phyloP scores from a whole-genome alignment of 305 asterid species.

The Ajuga reptans region DNA sequence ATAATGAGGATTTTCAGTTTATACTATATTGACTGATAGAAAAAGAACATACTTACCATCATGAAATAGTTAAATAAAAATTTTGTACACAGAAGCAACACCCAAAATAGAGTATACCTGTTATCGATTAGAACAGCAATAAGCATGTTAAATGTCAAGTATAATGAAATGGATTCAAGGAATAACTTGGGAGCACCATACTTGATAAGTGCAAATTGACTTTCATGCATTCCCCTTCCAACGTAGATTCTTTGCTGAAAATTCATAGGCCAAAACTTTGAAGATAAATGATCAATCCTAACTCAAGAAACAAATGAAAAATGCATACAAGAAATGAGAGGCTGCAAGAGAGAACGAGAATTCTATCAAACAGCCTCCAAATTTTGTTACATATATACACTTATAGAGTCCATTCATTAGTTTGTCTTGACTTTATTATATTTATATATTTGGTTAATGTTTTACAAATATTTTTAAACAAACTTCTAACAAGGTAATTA shows the following conservation, averaged over 20 bases:
- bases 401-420: no score
- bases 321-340: neutral
- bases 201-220: constrained; percentile 77
- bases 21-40: constrained; percentile 17
- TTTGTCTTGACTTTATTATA: no score
- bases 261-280: constrained; percentile 15
- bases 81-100: constrained; percentile 55
- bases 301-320: constrained; percentile 4
- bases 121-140: constrained; percentile 18
- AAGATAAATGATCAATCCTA: constrained; percentile 18
- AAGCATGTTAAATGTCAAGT: constrained; percentile 17
- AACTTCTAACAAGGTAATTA: no score
- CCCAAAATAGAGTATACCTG: constrained; percentile 85
- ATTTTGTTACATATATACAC: no score
- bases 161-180: constrained; percentile 18
- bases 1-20: constrained; percentile 13
- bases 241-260: constrained; percentile 77
- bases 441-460: no score
- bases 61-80: constrained; percentile 57
- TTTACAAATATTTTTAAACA: no score
- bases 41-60: constrained; percentile 41
- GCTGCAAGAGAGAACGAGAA: neutral
- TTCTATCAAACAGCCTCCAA: neutral
- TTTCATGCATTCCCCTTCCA: constrained; percentile 94
- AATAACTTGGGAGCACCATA: constrained; percentile 30